Percentiles rank a stretch among this genome's conserved stretches.
phyloP scores from a whole-genome alignment of 2,329 filamentous ascomycete species.

The Fusarium miscanthi region DNA sequence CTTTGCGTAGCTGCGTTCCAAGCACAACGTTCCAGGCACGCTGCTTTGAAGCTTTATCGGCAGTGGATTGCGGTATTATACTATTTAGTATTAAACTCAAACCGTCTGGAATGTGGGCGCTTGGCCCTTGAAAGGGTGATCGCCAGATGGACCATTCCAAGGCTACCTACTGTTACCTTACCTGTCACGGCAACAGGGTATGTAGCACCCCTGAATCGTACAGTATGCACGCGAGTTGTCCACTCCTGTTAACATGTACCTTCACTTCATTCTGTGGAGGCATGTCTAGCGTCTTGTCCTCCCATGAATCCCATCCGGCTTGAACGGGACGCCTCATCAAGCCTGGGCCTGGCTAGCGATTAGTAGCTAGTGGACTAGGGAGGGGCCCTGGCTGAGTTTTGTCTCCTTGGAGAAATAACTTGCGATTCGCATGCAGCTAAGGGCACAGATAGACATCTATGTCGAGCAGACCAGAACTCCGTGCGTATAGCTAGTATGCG shows the following conservation, averaged over 20 bases:
- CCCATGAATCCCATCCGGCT: slow-evolving; percentile 1
- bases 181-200: slow-evolving; percentile 16
- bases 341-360: slow-evolving; percentile 10
- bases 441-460: background rate
- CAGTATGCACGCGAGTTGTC: slow-evolving; percentile 15
- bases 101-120: slow-evolving; percentile 22
- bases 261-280: background rate
- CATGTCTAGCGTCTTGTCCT: slow-evolving; percentile 22
- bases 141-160: slow-evolving; percentile 14
- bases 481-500: background rate
- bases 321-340: slow-evolving; percentile 26
- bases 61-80: slow-evolving; percentile 1
- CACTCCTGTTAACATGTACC: slow-evolving; percentile 30
- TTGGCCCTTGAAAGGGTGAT: slow-evolving; percentile 13
- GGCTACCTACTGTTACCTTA: slow-evolving; percentile 4
- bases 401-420: slow-evolving; percentile 13
- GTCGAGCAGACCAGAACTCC: background rate
- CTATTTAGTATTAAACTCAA: background rate
- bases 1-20: slow-evolving; percentile 29
- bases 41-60: background rate
- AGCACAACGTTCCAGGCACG: background rate
- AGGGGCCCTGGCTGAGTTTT: slow-evolving; percentile 16
- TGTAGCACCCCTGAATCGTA: slow-evolving; percentile 34
- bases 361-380: background rate
- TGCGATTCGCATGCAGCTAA: slow-evolving; percentile 18